These are phyloP conservation scores for Mycosphaerella sp. DNA, from an alignment of 2,329 filamentous ascomycete genomes.

Conservation along the genomic window DNA sequence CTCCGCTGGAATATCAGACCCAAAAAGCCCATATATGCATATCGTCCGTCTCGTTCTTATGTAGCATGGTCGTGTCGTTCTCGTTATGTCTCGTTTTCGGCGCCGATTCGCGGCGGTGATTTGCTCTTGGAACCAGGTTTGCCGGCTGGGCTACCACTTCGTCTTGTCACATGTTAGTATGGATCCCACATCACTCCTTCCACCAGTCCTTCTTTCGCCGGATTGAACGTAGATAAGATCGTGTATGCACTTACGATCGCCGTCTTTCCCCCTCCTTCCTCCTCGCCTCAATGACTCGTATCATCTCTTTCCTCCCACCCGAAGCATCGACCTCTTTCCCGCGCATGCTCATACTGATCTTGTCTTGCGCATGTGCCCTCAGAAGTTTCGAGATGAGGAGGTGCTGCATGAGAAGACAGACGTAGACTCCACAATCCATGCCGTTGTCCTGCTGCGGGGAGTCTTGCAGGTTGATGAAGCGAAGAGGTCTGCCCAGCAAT, in stretches of 20 bases:
- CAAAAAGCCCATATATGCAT: background rate
- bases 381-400: constrained; percentile 80
- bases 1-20: constrained; percentile 9
- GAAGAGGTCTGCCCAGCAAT: constrained; percentile 60
- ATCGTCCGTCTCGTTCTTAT: background rate
- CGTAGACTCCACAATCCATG: constrained; percentile 91
- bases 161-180: constrained; percentile 12
- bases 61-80: background rate
- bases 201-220: too few relatives aligned
- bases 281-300: constrained; percentile 78
- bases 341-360: constrained; percentile 89
- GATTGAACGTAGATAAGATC: background rate
- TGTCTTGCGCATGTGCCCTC: constrained; percentile 70
- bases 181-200: background rate
- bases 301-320: constrained; percentile 81
- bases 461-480: constrained; percentile 77
- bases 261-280: constrained; percentile 82
- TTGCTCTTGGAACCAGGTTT: constrained; percentile 19
- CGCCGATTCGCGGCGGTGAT: constrained; percentile 27
- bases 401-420: constrained; percentile 91
- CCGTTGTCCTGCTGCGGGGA: constrained; percentile 87
- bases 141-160: constrained; percentile 21
- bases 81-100: constrained; percentile 20
- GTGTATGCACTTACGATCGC: constrained; percentile 59
- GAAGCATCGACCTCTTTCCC: constrained; percentile 76